Conservation (phyloP, 495 filamentous ascomycete genomes). For the Neurospora sp. region DNA sequence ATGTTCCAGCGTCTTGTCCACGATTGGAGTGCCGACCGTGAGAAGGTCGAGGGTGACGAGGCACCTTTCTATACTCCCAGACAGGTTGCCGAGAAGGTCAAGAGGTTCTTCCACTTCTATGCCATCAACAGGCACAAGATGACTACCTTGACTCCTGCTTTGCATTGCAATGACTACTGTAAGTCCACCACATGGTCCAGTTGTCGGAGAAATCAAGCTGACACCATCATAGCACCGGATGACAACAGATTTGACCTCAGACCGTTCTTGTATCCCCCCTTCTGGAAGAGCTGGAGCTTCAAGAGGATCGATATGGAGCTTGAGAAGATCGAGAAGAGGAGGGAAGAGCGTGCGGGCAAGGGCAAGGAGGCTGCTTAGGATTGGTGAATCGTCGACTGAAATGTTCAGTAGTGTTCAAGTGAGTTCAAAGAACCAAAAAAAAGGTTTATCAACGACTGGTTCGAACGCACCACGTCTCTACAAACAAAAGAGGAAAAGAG, state of each 20-base stretch:
- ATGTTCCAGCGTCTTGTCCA: constrained; percentile 63
- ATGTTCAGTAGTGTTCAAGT: neutral
- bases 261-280: constrained; percentile 48
- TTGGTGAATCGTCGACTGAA: too few species aligned
- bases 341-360: constrained; percentile 16
- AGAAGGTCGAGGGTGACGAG: constrained; percentile 18
- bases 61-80: constrained; percentile 21
- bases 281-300: constrained; percentile 39
- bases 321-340: constrained; percentile 23
- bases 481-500: neutral
- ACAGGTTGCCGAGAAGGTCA: constrained; percentile 50
- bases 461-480: neutral
- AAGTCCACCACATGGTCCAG: too few species aligned
- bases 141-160: constrained; percentile 51
- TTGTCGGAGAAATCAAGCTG: too few species aligned
- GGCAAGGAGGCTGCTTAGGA: neutral
- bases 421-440: neutral
- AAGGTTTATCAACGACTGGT: neutral
- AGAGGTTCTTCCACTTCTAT: constrained; percentile 59
- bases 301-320: constrained; percentile 42
- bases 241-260: constrained; percentile 50
- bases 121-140: constrained; percentile 55
- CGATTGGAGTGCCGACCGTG: constrained; percentile 50
- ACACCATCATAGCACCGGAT: constrained; percentile 20
- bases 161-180: constrained; percentile 29